phyloP scores from a whole-genome alignment of 768 basidiomycete genomes.

The Podaxis carcinomalis region DNA sequence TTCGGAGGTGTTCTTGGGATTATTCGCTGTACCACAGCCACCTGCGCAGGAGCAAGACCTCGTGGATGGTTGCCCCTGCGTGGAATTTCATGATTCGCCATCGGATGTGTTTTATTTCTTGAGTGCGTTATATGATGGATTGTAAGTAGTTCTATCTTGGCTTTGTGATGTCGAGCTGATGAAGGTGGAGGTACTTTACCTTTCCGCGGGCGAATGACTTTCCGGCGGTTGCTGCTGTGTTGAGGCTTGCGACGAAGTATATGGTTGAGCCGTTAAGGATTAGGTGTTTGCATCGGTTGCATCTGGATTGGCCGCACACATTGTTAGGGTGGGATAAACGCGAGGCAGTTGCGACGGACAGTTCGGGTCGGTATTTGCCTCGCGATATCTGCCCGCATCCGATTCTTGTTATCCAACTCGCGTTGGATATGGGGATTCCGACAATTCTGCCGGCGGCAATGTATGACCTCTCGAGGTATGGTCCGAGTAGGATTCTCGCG shows the following conservation, averaged over 20 bases:
- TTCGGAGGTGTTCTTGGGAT: slow-evolving; percentile 69
- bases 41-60: slow-evolving; percentile 29
- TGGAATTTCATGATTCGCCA: slow-evolving; percentile 62
- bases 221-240: slow-evolving; percentile 53
- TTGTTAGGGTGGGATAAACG: slow-evolving; percentile 67
- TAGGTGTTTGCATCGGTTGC: slow-evolving; percentile 56
- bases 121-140: slow-evolving; percentile 68
- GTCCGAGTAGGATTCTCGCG: slow-evolving; percentile 59
- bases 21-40: slow-evolving; percentile 65
- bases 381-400: slow-evolving; percentile 61
- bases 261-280: slow-evolving; percentile 62
- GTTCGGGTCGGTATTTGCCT: slow-evolving; percentile 50
- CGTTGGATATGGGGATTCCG: slow-evolving; percentile 55
- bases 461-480: slow-evolving; percentile 73
- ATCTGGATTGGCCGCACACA: slow-evolving; percentile 63
- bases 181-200: slow-evolving; percentile 49
- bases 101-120: slow-evolving; percentile 66
- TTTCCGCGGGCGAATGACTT: slow-evolving; percentile 51
- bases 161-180: neutral
- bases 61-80: slow-evolving; percentile 54
- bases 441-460: slow-evolving; percentile 65
- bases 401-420: slow-evolving; percentile 65
- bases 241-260: slow-evolving; percentile 75
- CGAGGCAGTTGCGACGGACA: slow-evolving; percentile 51
- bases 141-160: slow-evolving; percentile 43